Evolutionary conservation across 139 green algal genomes (phyloP).

Genomic region (Chlorella vulgaris): DNA sequence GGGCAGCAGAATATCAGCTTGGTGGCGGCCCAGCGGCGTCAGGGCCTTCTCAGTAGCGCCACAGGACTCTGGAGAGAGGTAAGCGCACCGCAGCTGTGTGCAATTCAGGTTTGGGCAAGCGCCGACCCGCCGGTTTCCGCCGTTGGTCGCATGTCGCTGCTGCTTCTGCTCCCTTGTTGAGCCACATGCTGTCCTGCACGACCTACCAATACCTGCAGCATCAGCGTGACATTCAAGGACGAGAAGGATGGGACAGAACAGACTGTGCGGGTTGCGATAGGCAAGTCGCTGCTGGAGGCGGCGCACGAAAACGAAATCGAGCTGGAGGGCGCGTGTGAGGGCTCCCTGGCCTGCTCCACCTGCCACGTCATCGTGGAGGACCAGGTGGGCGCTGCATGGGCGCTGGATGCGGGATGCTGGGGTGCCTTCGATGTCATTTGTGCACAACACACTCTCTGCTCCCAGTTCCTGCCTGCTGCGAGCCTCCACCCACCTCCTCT

Average conservation of each 20-base stretch:
- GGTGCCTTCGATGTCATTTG: not conserved
- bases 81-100: not conserved
- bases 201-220: too few relatives aligned
- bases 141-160: too few relatives aligned
- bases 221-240: conserved; percentile 86
- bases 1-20: not conserved
- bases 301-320: conserved; percentile 98
- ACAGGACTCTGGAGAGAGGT: not conserved
- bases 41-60: not conserved
- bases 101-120: not conserved
- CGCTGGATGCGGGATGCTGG: not conserved
- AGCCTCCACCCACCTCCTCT: not conserved
- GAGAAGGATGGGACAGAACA: conserved; percentile 86
- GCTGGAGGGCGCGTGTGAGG: conserved; percentile 97
- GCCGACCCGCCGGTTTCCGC: too few relatives aligned
- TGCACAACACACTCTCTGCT: not conserved
- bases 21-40: not conserved
- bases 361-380: conserved; percentile 84
- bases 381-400: conserved; percentile 11
- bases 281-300: conserved; percentile 87
- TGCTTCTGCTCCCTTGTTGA: not conserved
- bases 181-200: too few relatives aligned
- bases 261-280: conserved; percentile 82
- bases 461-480: not conserved
- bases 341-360: conserved; percentile 96